A percentile compares a stretch with the other conserved stretches of the same genome.
Conservation (phyloP, 495 filamentous ascomycete genomes). For the Choiromyces venosus region DNA sequence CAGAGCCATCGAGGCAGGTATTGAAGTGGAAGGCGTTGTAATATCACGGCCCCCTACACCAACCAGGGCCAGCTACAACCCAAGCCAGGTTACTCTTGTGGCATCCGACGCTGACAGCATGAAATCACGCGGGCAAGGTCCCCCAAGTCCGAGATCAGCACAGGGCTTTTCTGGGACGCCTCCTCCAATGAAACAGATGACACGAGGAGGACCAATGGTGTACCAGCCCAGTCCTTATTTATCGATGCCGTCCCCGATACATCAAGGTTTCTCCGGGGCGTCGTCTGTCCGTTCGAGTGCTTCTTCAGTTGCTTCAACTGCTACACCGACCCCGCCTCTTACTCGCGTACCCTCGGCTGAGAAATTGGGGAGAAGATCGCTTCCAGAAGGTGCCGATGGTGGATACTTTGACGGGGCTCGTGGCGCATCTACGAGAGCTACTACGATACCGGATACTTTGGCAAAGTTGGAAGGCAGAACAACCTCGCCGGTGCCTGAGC, state of each 20-base stretch:
- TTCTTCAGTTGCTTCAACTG: slow-evolving; percentile 24
- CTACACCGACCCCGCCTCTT: slow-evolving; percentile 25
- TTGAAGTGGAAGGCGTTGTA: slow-evolving; percentile 86
- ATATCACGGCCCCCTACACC: slow-evolving; percentile 64
- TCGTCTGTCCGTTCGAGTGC: slow-evolving; percentile 37
- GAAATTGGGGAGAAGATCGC: slow-evolving; percentile 5
- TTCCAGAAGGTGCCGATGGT: slow-evolving; percentile 5
- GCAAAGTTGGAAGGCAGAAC: slow-evolving; percentile 35
- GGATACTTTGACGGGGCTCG: neutral
- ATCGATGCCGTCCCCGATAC: slow-evolving; percentile 24
- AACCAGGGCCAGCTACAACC: slow-evolving; percentile 19
- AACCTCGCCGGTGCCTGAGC: slow-evolving; percentile 12
- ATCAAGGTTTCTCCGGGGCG: slow-evolving; percentile 15
- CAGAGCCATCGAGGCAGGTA: slow-evolving; percentile 76
- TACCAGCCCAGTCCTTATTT: slow-evolving; percentile 42
- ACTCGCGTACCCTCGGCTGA: slow-evolving; percentile 27
- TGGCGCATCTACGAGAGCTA: slow-evolving; percentile 7
- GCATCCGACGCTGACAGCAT: slow-evolving; percentile 34
- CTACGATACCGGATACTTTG: slow-evolving; percentile 34
- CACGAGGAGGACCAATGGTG: slow-evolving; percentile 30
- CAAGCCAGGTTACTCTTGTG: slow-evolving; percentile 38
- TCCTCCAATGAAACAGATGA: slow-evolving; percentile 21
- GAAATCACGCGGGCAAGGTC: slow-evolving; percentile 22
- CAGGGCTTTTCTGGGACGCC: slow-evolving; percentile 17
- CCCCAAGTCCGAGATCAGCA: slow-evolving; percentile 32